Evolutionary conservation across 495 filamentous ascomycete genomes (phyloP), one percentile per base, ranked within the genome.

Genomic region (Hypoxylon rickii): DNA sequence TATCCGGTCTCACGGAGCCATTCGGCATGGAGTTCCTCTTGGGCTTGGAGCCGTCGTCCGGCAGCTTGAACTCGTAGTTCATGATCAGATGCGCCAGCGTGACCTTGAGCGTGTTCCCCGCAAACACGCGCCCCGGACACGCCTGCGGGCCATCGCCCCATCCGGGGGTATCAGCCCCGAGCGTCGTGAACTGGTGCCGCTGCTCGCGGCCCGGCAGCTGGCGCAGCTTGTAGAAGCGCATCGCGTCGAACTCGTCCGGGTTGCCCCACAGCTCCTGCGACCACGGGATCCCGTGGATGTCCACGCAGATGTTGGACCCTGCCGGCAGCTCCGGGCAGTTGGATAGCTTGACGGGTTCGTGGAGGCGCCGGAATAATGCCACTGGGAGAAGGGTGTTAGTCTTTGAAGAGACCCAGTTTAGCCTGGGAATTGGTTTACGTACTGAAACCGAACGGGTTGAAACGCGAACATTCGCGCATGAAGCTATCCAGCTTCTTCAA

Each of bases 51-150:
- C 44, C 3, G 19, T 32, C 53, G 4, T 59, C 58, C 46, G 51
- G 59, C 12, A 76, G 65, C 52, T 76, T 71, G 66, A 69, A 43
- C 26, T 73, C 73, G 29, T 75, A 73, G 13, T 69, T 61, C 21
- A 67, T 24, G 22, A 76, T 26, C 4, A 73, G 19, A 32, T 72
- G 55, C 4, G 62, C 67, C 33, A 76, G 39, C n/a, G 69, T 63
- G 13, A 70, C 33, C 65, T 74, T 74, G n/a, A 76, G 54, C 57
- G 73, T 70, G 33, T 58, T 62, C 8, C 61, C 42, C 8, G 70
- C 73, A 48, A 74, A 76, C 55, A 73, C 70, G 3, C 72, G 59
- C 1, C 73, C 72, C 3, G 72, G 70, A 44, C 73, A 73, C 3
- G 65, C 63, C 19, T 67, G 61, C 0, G 56, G 29, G 15, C 64